A percentile compares a stretch with the other conserved stretches of the same genome.
phyloP scores from a whole-genome alignment of 2,329 filamentous ascomycete genomes.

The Rhynchosporium graminicola region DNA sequence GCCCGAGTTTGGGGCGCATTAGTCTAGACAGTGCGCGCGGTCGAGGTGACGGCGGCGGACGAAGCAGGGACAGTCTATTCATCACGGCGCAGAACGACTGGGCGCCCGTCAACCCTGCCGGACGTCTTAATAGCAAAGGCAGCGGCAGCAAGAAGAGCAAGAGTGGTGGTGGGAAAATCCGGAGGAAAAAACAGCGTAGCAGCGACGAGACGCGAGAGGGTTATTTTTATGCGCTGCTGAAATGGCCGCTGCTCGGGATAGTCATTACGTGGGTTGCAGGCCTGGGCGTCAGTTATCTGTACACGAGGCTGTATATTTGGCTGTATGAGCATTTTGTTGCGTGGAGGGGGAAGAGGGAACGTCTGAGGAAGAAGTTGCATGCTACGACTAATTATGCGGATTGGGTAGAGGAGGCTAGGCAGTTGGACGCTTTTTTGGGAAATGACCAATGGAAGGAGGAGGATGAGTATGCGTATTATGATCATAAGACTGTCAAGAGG shows the following conservation, averaged over 20 bases:
- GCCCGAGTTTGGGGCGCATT: slow-evolving; percentile 13
- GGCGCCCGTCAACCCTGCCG: slow-evolving; percentile 70
- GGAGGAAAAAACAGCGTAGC: slow-evolving; percentile 48
- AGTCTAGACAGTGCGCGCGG: slow-evolving; percentile 19
- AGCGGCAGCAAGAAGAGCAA: slow-evolving; percentile 42
- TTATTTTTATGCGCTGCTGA: slow-evolving; percentile 82
- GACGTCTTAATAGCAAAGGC: slow-evolving; percentile 41
- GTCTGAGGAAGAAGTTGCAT: slow-evolving; percentile 69
- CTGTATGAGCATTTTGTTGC: slow-evolving; percentile 89
- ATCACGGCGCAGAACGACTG: slow-evolving; percentile 95
- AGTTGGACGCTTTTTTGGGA: slow-evolving; percentile 78
- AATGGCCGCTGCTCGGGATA: slow-evolving; percentile 85
- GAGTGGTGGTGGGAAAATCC: neutral
- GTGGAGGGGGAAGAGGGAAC: slow-evolving; percentile 80
- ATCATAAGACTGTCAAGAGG: slow-evolving; percentile 77
- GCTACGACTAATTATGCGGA: slow-evolving; percentile 74
- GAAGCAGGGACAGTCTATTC: slow-evolving; percentile 48
- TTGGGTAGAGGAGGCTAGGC: slow-evolving; percentile 78
- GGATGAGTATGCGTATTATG: slow-evolving; percentile 82
- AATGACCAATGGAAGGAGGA: slow-evolving; percentile 79
- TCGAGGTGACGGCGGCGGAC: slow-evolving; percentile 18
- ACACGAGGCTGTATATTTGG: slow-evolving; percentile 86
- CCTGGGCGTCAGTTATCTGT: slow-evolving; percentile 71
- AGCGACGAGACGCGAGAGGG: slow-evolving; percentile 95
- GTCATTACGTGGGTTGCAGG: slow-evolving; percentile 80